Evolutionary conservation across 345 rosid species (phyloP), one percentile per base, ranked within the genome.

Genomic region (Arabidopsis suecica): DNA sequence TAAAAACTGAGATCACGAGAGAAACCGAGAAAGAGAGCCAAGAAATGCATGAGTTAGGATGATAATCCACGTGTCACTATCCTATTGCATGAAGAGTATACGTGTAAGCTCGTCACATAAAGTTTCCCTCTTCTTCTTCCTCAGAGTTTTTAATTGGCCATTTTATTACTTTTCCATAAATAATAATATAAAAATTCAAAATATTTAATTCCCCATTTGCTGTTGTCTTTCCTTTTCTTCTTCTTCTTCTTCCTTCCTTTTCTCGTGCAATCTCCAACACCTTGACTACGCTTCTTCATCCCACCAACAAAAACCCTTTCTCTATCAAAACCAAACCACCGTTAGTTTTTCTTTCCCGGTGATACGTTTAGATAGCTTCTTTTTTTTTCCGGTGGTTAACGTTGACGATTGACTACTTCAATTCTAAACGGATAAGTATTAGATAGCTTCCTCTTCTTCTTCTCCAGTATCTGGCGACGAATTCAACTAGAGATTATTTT

Each of bases 41-140:
- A 33, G 55, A 22, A 22, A 20, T 33, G 58, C 71, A 66, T 47
- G 66, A 47, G 40, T 36, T 36, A n/a, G 30, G 65, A 65, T 36
- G 8, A 5, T 0, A 14, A 6, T 68, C 48, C 69, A 76, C 79
- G 79, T 68, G 79, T 22, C 69, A 51, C 9, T 20, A 66, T 59
- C 11, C 2, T 9, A 75, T 42, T 51, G 63, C 3, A 20, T 0
- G 5, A 30, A 41, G 0, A 5, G 40, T 10, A 33, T 14, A 61
- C 79, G 74, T 76, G 74, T 76, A 32, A 32, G 69, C 69, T 61
- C 37, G 3, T 68, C 32, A 42, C 58, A 11, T 18, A 41, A 75
- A 60, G 74, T 68, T 67, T 9, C 61, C 38, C 36, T 34, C 23
- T 66, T 67, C 41, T 10, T 11, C 34, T 45, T 10, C 50, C 20